A percentile compares a stretch with the other conserved stretches of the same genome.
Conservation (phyloP, 2,329 filamentous ascomycete genomes). For the Ceratocystis colombiana region DNA sequence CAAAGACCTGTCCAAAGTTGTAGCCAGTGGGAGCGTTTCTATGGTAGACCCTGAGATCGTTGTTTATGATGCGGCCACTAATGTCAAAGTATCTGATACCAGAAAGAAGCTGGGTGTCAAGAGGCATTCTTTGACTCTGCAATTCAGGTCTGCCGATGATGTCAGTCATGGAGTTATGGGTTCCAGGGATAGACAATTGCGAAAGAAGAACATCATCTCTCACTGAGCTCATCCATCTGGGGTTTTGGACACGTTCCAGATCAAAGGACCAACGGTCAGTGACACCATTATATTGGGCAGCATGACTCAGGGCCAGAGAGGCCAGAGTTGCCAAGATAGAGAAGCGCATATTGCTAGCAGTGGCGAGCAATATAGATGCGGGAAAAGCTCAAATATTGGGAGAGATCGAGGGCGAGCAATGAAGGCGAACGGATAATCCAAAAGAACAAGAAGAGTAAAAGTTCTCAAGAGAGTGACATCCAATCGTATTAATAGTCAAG, state of each 20-base stretch:
- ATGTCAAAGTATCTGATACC: conserved; percentile 44
- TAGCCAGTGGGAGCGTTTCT: conserved; percentile 38
- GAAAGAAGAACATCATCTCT: conserved; percentile 36
- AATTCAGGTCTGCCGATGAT: conserved; percentile 32
- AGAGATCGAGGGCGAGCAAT: background rate
- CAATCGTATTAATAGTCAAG: background rate
- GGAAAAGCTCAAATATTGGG: background rate
- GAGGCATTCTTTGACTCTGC: conserved; percentile 10
- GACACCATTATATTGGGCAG: background rate
- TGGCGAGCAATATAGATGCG: background rate
- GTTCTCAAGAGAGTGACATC: background rate
- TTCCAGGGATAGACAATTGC: conserved; percentile 42
- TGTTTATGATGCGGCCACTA: conserved; percentile 36
- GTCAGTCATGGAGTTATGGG: conserved; percentile 46
- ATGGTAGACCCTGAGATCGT: conserved; percentile 41
- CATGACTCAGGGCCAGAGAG: background rate
- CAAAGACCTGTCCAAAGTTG: conserved; percentile 37
- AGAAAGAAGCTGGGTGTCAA: conserved; percentile 37
- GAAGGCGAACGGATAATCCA: background rate
- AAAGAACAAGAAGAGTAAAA: background rate
- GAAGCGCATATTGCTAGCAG: background rate
- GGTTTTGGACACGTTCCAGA: conserved; percentile 31
- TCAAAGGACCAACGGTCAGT: conserved; percentile 34
- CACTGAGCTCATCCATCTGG: conserved; percentile 38
- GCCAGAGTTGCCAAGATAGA: background rate